These are phyloP conservation scores for Teunomyces pallodes DNA, from an alignment of 805 yeast species.

Conservation along the genomic window DNA sequence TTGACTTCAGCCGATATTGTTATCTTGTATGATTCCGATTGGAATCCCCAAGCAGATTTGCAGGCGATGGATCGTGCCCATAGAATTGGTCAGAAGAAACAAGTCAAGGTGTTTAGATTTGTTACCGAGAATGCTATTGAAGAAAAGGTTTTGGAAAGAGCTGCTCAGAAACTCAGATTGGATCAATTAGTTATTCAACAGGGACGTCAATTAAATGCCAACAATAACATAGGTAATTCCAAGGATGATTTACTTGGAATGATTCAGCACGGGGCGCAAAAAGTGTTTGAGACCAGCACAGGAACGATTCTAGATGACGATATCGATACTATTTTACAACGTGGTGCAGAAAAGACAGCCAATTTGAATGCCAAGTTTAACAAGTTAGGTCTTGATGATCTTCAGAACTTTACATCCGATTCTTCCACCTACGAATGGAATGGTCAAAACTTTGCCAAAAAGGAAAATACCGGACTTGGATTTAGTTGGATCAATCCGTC, in stretches of 20 bases:
- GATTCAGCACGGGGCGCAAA: slow-evolving; percentile 97
- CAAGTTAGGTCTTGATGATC: slow-evolving; percentile 85
- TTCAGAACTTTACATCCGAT: slow-evolving; percentile 87
- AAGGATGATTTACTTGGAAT: slow-evolving; percentile 88
- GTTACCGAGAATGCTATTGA: slow-evolving; percentile 96
- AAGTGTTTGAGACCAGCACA: slow-evolving; percentile 62
- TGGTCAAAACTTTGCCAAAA: slow-evolving; percentile 77
- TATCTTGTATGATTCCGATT: slow-evolving; percentile 84
- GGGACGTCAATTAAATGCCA: slow-evolving; percentile 57
- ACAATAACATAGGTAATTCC: slow-evolving; percentile 48
- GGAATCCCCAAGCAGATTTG: slow-evolving; percentile 98
- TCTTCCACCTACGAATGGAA: slow-evolving; percentile 96
- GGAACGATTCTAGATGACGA: slow-evolving; percentile 53
- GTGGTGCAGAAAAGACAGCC: slow-evolving; percentile 81
- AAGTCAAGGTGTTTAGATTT: slow-evolving; percentile 87
- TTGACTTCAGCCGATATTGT: slow-evolving; percentile 91
- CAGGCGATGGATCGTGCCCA: slow-evolving; percentile 99
- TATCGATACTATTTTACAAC: slow-evolving; percentile 75
- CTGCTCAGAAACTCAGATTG: slow-evolving; percentile 87
- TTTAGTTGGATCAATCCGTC: slow-evolving; percentile 72
- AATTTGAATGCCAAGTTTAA: slow-evolving; percentile 78
- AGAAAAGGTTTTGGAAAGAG: slow-evolving; percentile 92
- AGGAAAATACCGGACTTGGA: slow-evolving; percentile 34
- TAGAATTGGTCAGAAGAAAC: slow-evolving; percentile 95
- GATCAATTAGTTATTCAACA: slow-evolving; percentile 97